Base-by-base conservation (phyloP, 2,329 filamentous ascomycete species). In the Pyricularia grisea region DNA sequence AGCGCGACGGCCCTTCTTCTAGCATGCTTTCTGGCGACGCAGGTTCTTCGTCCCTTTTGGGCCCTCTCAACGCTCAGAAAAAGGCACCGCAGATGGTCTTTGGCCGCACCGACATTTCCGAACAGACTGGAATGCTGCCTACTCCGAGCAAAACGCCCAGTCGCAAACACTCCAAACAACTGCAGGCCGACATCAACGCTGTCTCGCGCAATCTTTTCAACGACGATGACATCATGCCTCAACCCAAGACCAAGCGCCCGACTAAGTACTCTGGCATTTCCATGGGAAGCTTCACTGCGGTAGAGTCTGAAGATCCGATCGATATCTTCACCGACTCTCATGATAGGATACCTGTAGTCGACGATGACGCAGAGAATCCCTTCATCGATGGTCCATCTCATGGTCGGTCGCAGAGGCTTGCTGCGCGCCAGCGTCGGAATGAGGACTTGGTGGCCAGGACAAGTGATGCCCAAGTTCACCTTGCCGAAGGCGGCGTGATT, bases 271-370 rank as follows among this genome's bases (percentile, higher is more conserved):
- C 79, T 5, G 83, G 84, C 67, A 78, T 84, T 63, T 80, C 83
- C 12, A 74, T 89, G 72, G 84, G 86, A 71, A 89, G 86, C 78
- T 89, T 90, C 75, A 80, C 78, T 28, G 83, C 78, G 9, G 85
- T 88, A 67, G 83, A 85, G n/a, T 79, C 83, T 9, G 83, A 87
- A 61, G 81, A 84, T 61, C 77, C 82, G n/a, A 91, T 94, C 73
- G 78, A 86, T 72, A 92, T 94, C 74, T 94, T 88, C 76, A 93
- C 90, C 60, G 92, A 95, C 77, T 88, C 91, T 0, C 90, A 93
- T 72, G 93, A 97, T 73, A 88, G 90, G 68, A 79, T 93, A 61
- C 92, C 92, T 25, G 85, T 88, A 71, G 80, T 87, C 61, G 91
- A 93, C 73, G 76, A 79, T n/a, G 88, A 84, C 72, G 79, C 82